Conservation (phyloP, 106 monocot genomes). For the Apostasia ramifera region DNA sequence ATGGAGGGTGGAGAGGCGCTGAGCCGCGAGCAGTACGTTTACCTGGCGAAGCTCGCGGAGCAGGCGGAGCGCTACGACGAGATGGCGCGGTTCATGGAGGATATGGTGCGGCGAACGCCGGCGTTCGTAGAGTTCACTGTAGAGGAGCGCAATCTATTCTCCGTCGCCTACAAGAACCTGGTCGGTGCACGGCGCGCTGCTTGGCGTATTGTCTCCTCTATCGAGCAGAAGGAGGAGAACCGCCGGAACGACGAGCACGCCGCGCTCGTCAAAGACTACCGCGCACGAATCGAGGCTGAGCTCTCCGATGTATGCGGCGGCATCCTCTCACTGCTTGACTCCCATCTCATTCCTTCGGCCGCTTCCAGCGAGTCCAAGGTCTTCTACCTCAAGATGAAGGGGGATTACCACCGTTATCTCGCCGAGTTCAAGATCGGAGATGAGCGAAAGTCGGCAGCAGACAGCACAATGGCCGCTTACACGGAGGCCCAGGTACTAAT, state of each 20-base stretch:
- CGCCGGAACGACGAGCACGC: constrained; percentile 10
- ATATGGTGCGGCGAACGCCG: background rate
- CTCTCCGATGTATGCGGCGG: constrained; percentile 10
- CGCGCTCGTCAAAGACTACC: constrained; percentile 6
- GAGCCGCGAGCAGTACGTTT: constrained; percentile 14
- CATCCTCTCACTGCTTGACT: constrained; percentile 3
- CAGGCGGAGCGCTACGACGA: constrained; percentile 32
- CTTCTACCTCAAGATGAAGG: constrained; percentile 16
- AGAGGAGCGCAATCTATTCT: constrained; percentile 28
- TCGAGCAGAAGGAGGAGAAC: constrained; percentile 26
- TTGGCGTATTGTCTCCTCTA: constrained; percentile 18
- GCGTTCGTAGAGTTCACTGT: constrained; percentile 5
- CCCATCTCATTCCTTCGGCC: constrained; percentile 1
- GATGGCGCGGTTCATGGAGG: constrained; percentile 21
- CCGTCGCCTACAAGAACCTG: constrained; percentile 26
- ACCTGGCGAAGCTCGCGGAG: constrained; percentile 27
- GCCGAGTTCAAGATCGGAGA: constrained; percentile 8
- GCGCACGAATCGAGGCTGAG: constrained; percentile 14
- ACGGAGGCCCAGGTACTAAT: constrained; percentile 4
- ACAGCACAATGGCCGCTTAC: constrained; percentile 5
- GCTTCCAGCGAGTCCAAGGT: constrained; percentile 8
- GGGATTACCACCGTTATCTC: constrained; percentile 11
- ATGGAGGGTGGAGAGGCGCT: background rate
- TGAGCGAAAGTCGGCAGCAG: constrained; percentile 9
- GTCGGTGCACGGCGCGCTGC: constrained; percentile 15